Evolutionary conservation across 179 eudicot genomes (phyloP).

Genomic region (Silene noctiflora): DNA sequence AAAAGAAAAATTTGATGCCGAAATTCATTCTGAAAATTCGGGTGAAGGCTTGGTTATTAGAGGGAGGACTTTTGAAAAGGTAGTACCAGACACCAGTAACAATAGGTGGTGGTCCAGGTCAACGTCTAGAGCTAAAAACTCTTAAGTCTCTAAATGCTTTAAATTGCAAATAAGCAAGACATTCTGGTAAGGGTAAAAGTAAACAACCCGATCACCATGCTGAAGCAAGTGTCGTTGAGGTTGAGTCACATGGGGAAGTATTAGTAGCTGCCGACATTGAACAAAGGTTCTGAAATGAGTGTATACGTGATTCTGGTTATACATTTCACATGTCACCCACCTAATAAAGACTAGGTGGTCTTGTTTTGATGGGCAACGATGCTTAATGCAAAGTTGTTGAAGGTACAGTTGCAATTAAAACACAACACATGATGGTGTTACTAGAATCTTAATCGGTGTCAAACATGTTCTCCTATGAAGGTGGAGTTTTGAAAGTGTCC

Average conservation of each 20-base stretch:
- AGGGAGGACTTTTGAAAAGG: background rate
- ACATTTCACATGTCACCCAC: no score
- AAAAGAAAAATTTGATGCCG: background rate
- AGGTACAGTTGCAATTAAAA: no score
- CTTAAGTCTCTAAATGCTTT: constrained; percentile 1
- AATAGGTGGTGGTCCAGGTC: no score
- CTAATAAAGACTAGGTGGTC: no score
- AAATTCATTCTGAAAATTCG: background rate
- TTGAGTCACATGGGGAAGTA: no score
- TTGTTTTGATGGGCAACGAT: no score
- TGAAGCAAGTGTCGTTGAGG: background rate
- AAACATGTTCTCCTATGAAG: background rate
- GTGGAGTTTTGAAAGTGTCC: constrained; percentile 8
- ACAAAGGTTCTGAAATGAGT: no score
- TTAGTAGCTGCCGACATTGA: no score
- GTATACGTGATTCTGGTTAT: no score
- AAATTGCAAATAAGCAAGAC: constrained; percentile 4
- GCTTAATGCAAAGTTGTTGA: background rate
- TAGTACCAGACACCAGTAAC: no score
- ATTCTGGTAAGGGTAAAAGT: background rate
- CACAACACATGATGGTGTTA: background rate
- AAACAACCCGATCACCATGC: background rate
- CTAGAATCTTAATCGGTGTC: background rate
- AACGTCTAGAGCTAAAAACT: no score
- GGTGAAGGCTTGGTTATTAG: background rate